Evolutionary conservation across 495 filamentous ascomycete genomes (phyloP), one percentile per base, ranked within the genome.

Genomic region (Penicillium verhagenii): DNA sequence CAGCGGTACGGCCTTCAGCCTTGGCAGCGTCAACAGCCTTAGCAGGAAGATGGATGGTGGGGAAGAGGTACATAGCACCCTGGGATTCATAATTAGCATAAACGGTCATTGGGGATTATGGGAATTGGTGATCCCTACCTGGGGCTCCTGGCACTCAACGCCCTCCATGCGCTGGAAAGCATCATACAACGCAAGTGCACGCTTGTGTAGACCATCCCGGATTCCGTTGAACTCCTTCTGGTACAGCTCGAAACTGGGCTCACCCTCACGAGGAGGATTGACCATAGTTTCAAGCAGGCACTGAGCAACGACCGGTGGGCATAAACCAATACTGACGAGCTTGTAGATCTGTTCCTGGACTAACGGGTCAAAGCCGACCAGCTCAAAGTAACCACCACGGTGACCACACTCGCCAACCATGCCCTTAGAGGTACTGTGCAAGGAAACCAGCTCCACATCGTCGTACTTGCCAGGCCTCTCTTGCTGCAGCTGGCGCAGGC

Each of bases 381-480:
- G 82, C 75, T 98, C 94, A 67, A 97, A 97, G 77, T 94, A 98
- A 45, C 94, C 94, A 57, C 92, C 95, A 37, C 94, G 90, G 74
- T 98, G 94, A 35, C 94, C 95, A 66, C 93, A 97, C 75, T 97
- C 93, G 62, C 93, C 93, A 10, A 97, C 89, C 92, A 97, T 96
- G 62, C 93, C 93, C 83, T 97, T 97, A 56, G 89, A 94, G 53
- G 88, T 78, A 60, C 86, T 90, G 77, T 94, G 89, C 37, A 94
- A 79, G 9, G 88, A 95, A 20, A 85, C 92, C 50, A 98, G 81
- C 72, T 97, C 93, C 52, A 97, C 76, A 54, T 86, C 69, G 71
- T 93, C 90, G 77, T 88, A 97, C 68, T 86, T 88, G 56, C 75
- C 80, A 4, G 89, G 83, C 8, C 75, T 59, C 63, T 87, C 83